These are phyloP conservation scores for Pedinophyceae sp. DNA, from an alignment of 139 green algal species.

Conservation along the genomic window DNA sequence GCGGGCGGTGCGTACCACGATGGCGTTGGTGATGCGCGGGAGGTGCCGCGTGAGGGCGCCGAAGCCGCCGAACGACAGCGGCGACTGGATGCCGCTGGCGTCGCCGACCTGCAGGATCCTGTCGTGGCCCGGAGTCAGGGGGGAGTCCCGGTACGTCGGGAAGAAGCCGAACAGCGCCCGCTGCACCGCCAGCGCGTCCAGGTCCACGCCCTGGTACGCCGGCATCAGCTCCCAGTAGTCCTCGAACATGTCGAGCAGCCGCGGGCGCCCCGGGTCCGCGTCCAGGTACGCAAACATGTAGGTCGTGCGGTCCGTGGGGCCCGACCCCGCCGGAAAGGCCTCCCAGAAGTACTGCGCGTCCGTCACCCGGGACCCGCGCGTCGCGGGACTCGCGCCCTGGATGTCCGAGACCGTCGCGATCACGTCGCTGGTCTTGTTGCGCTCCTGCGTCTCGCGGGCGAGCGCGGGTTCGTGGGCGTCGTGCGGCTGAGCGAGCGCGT, in stretches of 20 bases:
- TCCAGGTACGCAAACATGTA: slow-evolving; percentile 96
- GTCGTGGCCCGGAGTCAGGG: slow-evolving; percentile 62
- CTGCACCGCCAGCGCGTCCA: slow-evolving; percentile 53
- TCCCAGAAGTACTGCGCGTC: slow-evolving; percentile 82
- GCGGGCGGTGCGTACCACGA: slow-evolving; percentile 7
- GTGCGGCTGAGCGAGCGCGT: slow-evolving; percentile 37
- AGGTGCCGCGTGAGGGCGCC: slow-evolving; percentile 62
- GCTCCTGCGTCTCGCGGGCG: not conserved
- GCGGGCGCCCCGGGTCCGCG: slow-evolving; percentile 41
- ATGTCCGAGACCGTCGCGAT: not conserved
- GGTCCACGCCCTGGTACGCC: slow-evolving; percentile 49
- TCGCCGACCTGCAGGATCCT: slow-evolving; percentile 36
- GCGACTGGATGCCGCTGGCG: slow-evolving; percentile 78
- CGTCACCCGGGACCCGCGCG: not conserved
- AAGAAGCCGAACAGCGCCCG: slow-evolving; percentile 91
- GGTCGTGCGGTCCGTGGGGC: slow-evolving; percentile 65
- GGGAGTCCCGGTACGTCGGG: slow-evolving; percentile 73
- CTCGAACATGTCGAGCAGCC: slow-evolving; percentile 63
- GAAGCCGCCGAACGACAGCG: slow-evolving; percentile 92
- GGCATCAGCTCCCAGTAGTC: slow-evolving; percentile 89
- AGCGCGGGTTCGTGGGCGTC: slow-evolving; percentile 16
- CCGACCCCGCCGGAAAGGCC: slow-evolving; percentile 63
- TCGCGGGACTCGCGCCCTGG: not conserved
- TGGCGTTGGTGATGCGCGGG: slow-evolving; percentile 33
- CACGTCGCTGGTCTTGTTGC: slow-evolving; percentile 11